A percentile compares a stretch with the other conserved stretches of the same genome.
These are phyloP conservation scores for Meyerozyma sp. DNA, from an alignment of 1,139 yeast species.

Conservation along the genomic window DNA sequence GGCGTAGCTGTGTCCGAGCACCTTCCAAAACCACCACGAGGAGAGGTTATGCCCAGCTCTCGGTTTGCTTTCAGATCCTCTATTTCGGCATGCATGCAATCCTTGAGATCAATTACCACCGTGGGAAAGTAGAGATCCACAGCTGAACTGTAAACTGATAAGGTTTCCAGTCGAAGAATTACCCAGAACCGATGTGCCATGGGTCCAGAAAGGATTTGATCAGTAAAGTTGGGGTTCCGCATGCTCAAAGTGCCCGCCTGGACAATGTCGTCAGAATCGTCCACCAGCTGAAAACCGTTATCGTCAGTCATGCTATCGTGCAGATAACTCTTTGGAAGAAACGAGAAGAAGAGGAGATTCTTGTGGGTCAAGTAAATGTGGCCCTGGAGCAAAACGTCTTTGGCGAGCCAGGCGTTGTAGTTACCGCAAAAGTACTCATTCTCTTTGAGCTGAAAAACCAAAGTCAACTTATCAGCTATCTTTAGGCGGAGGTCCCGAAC, in stretches of 20 bases:
- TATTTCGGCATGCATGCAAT: conserved; percentile 58
- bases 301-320: not conserved
- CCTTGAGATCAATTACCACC: conserved; percentile 65
- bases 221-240: conserved; percentile 43
- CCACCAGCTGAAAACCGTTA: conserved; percentile 8
- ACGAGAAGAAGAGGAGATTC: conserved; percentile 71
- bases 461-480: conserved; percentile 34
- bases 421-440: conserved; percentile 52
- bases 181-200: conserved; percentile 62
- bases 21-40: not conserved
- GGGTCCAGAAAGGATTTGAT: conserved; percentile 30
- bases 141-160: conserved; percentile 65
- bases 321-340: conserved; percentile 53
- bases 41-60: not conserved
- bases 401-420: conserved; percentile 73
- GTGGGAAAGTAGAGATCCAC: conserved; percentile 81
- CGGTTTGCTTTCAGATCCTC: conserved; percentile 22
- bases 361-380: conserved; percentile 67
- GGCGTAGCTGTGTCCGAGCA: conserved; percentile 1
- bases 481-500: conserved; percentile 17
- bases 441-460: conserved; percentile 35
- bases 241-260: conserved; percentile 47
- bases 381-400: conserved; percentile 83
- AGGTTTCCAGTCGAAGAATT: conserved; percentile 60
- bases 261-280: conserved; percentile 28